Evolutionary conservation across 2,329 filamentous ascomycete species (phyloP).

Genomic region (Penicillium sp.): DNA sequence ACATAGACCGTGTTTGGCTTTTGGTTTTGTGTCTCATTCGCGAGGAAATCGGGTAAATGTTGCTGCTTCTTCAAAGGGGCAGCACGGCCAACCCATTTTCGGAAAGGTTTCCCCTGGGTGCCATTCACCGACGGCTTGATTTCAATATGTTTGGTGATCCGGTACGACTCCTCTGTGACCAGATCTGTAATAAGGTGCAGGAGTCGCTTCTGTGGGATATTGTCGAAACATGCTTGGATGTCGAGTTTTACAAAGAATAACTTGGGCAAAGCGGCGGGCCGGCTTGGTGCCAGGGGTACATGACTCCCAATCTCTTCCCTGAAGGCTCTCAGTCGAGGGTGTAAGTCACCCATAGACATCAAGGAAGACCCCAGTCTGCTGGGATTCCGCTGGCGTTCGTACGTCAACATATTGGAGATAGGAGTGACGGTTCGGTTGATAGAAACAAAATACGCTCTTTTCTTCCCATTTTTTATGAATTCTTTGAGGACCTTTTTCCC

Average conservation of each 20-base stretch:
- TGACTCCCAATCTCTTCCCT: slow-evolving; percentile 44
- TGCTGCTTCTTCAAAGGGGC: slow-evolving; percentile 47
- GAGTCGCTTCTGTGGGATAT: slow-evolving; percentile 80
- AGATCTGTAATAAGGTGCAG: slow-evolving; percentile 66
- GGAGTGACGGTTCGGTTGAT: slow-evolving; percentile 75
- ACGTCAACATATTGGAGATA: slow-evolving; percentile 74
- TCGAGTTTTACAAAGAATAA: slow-evolving; percentile 93
- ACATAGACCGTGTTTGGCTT: slow-evolving; percentile 75
- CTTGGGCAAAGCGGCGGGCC: slow-evolving; percentile 12
- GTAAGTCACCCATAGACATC: slow-evolving; percentile 81
- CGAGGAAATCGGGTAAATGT: slow-evolving; percentile 53
- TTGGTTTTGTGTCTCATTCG: slow-evolving; percentile 43
- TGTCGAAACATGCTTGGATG: slow-evolving; percentile 91
- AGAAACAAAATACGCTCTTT: slow-evolving; percentile 58
- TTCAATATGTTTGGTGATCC: slow-evolving; percentile 74
- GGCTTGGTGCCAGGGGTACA: not conserved
- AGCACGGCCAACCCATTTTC: slow-evolving; percentile 60
- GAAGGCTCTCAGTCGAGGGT: slow-evolving; percentile 72
- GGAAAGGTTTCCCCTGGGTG: slow-evolving; percentile 30
- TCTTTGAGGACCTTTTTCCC: slow-evolving; percentile 63
- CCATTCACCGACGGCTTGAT: slow-evolving; percentile 56
- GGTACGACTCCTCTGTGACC: slow-evolving; percentile 66
- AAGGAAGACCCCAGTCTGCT: slow-evolving; percentile 75
- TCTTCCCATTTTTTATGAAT: slow-evolving; percentile 55
- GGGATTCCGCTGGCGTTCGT: slow-evolving; percentile 69